phyloP scores from a whole-genome alignment of 2,329 filamentous ascomycete species.

The Ramularia endophylla region DNA sequence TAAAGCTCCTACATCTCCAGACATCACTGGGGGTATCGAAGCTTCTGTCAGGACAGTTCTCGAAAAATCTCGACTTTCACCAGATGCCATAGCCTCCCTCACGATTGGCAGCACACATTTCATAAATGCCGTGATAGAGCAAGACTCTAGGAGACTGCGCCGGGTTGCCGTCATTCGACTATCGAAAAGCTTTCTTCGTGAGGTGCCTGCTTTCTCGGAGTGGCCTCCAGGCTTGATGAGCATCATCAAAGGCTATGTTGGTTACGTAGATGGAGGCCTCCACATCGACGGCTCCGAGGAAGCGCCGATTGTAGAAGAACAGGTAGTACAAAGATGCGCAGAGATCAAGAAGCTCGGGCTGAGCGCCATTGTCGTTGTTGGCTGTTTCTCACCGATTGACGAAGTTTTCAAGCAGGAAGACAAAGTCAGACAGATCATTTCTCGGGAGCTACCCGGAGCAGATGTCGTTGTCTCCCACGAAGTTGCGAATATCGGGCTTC shows the following conservation, averaged over 20 bases:
- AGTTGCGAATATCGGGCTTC: conserved; percentile 46
- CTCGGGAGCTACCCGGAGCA: conserved; percentile 40
- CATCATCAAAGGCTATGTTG: conserved; percentile 30
- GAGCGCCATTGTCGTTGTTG: conserved; percentile 48
- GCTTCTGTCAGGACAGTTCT: conserved; percentile 34
- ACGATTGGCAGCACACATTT: conserved; percentile 47
- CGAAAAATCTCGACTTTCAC: conserved; percentile 28
- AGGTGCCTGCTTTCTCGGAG: conserved; percentile 29
- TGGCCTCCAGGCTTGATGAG: conserved; percentile 26
- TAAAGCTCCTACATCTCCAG: conserved; percentile 37
- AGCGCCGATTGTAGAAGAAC: conserved; percentile 37
- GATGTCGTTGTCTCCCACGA: conserved; percentile 49
- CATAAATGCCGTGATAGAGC: conserved; percentile 31
- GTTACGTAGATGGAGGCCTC: conserved; percentile 46
- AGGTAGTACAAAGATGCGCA: conserved; percentile 41
- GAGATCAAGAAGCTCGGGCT: conserved; percentile 41
- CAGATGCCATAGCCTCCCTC: conserved; percentile 35
- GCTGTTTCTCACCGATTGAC: conserved; percentile 55
- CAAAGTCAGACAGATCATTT: conserved; percentile 43
- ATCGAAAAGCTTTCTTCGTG: conserved; percentile 27
- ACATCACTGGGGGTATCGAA: conserved; percentile 40
- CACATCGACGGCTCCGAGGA: conserved; percentile 40
- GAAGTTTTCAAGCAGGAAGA: conserved; percentile 48
- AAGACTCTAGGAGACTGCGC: conserved; percentile 42
- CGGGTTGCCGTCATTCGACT: conserved; percentile 48